A percentile compares a stretch with the other conserved stretches of the same genome.
Evolutionary conservation across 305 asterid genomes (phyloP).

Genomic region (Fraxinus baroniana): DNA sequence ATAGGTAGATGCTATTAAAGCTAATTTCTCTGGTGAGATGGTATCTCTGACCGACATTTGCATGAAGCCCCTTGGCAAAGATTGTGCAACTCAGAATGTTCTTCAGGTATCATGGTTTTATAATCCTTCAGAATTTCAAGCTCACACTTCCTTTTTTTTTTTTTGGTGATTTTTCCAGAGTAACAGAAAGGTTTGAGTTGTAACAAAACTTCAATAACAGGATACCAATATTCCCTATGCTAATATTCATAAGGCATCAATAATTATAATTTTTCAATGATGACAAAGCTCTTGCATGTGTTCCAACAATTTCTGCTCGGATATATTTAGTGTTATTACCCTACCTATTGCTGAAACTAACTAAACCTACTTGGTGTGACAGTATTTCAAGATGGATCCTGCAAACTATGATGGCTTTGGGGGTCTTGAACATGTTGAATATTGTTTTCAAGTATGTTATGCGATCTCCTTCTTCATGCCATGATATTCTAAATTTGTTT

Average conservation of each 20-base stretch:
- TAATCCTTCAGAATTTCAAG: background rate
- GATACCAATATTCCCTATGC: background rate
- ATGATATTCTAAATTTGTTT: conserved; percentile 1
- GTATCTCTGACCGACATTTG: conserved; percentile 91
- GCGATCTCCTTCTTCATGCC: conserved; percentile 25
- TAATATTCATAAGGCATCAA: background rate
- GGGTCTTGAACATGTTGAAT: conserved; percentile 79
- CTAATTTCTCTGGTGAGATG: conserved; percentile 76
- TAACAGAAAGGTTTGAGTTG: background rate
- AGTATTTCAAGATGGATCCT: conserved; percentile 98
- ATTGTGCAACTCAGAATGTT: conserved; percentile 97
- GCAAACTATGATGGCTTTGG: conserved; percentile 67
- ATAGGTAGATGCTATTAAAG: conserved; percentile 91
- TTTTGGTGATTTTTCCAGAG: background rate
- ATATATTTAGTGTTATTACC: background rate
- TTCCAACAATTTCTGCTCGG: background rate
- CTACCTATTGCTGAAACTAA: conserved; percentile 11
- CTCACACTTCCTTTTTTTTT: background rate
- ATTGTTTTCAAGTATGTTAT: conserved; percentile 82
- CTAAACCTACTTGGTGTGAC: conserved; percentile 23
- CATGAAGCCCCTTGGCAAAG: conserved; percentile 97
- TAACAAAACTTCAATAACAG: background rate
- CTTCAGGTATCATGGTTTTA: conserved; percentile 66
- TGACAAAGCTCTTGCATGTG: background rate
- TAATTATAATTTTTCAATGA: background rate